A percentile compares a stretch with the other conserved stretches of the same genome.
These are phyloP conservation scores for Aspergillus fischeri DNA, from an alignment of 2,329 filamentous ascomycete genomes.

Conservation along the genomic window DNA sequence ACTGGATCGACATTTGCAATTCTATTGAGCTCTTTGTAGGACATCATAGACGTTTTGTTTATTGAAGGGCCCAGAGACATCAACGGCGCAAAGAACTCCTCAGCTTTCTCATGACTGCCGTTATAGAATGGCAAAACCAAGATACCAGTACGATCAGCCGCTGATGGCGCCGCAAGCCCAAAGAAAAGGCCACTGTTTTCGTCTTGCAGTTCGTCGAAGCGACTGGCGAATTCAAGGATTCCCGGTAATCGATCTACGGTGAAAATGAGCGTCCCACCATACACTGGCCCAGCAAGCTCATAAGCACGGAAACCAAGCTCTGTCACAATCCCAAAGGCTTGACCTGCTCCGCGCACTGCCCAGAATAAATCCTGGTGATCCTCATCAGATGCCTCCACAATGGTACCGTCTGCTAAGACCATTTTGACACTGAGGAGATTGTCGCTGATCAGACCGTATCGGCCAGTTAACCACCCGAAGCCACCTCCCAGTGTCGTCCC, in stretches of 20 bases:
- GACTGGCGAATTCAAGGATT: constrained; percentile 7
- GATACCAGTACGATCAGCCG: neutral
- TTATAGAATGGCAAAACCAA: constrained; percentile 4
- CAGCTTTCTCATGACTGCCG: neutral
- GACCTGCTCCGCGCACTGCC: constrained; percentile 42
- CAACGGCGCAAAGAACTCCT: constrained; percentile 3
- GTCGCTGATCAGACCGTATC: constrained; percentile 52
- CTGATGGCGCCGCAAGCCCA: constrained; percentile 3
- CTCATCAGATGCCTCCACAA: constrained; percentile 32
- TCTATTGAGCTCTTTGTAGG: constrained; percentile 4
- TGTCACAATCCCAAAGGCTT: constrained; percentile 41
- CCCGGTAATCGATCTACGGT: neutral
- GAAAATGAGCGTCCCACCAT: constrained; percentile 5
- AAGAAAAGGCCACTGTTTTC: constrained; percentile 8
- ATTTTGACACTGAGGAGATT: constrained; percentile 38
- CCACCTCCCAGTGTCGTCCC: constrained; percentile 57
- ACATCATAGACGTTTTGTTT: constrained; percentile 1
- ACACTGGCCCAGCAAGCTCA: neutral
- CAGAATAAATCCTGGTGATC: constrained; percentile 48
- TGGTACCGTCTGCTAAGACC: constrained; percentile 35
- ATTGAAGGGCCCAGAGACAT: neutral
- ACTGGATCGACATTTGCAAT: constrained; percentile 4
- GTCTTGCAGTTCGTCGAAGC: constrained; percentile 7
- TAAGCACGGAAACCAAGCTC: constrained; percentile 31
- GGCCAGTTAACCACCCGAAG: constrained; percentile 52